Conservation (phyloP, 2,329 filamentous ascomycete genomes). For the Fusarium lateritium region DNA sequence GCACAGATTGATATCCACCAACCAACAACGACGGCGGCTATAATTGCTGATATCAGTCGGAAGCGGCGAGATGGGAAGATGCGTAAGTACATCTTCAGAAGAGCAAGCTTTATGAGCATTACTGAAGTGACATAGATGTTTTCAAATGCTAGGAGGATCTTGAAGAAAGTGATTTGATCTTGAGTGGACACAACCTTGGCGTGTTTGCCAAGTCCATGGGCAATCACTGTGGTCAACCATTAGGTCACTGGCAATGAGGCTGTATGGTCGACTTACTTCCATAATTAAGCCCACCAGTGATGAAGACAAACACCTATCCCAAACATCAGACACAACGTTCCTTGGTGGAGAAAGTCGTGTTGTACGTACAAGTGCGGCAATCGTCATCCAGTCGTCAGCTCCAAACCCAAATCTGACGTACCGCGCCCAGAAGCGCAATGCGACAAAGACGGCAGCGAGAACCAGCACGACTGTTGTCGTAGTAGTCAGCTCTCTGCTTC, state of each 20-base stretch:
- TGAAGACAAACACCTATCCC: slow-evolving; percentile 23
- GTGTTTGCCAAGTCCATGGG: slow-evolving; percentile 32
- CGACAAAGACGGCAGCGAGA: slow-evolving; percentile 17
- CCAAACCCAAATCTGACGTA: slow-evolving; percentile 21
- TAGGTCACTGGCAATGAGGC: neutral
- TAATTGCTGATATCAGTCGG: slow-evolving; percentile 10
- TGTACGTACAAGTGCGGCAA: slow-evolving; percentile 25
- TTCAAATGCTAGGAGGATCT: slow-evolving; percentile 37
- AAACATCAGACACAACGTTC: slow-evolving; percentile 7
- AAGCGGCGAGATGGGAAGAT: slow-evolving; percentile 32
- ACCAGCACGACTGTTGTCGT: slow-evolving; percentile 26
- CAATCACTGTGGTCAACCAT: slow-evolving; percentile 21
- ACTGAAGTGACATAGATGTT: slow-evolving; percentile 33
- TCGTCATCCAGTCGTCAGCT: slow-evolving; percentile 28
- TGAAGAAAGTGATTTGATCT: slow-evolving; percentile 26
- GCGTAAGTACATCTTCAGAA: slow-evolving; percentile 33
- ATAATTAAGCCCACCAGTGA: slow-evolving; percentile 34
- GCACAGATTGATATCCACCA: slow-evolving; percentile 40
- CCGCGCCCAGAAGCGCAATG: slow-evolving; percentile 26
- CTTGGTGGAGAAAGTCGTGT: neutral
- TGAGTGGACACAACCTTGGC: neutral
- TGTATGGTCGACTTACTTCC: slow-evolving; percentile 2
- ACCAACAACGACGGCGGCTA: slow-evolving; percentile 12
- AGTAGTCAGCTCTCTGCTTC: slow-evolving; percentile 16
- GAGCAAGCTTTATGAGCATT: slow-evolving; percentile 34